Percentiles rank a stretch among this genome's conserved stretches.
phyloP scores from a whole-genome alignment of 805 yeast species.

The Ogataea haglerorum region DNA sequence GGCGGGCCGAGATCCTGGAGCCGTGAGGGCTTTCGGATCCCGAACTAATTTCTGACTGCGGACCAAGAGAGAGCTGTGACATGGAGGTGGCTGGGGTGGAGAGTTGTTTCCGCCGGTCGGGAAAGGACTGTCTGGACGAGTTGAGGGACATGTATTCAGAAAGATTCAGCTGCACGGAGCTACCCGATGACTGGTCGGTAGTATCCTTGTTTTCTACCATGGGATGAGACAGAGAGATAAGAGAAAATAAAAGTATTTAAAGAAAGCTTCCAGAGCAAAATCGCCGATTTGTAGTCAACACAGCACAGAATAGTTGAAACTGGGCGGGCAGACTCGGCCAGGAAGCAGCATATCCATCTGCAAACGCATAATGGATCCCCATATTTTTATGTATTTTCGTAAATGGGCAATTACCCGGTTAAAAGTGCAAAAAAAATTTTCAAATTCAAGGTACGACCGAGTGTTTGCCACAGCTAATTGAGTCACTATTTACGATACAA shows the following conservation, averaged over 20 bases:
- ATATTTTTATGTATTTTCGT: slow-evolving; percentile 3
- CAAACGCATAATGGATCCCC: slow-evolving; percentile 2
- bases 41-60: background rate
- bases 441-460: background rate
- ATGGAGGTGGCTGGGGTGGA: background rate
- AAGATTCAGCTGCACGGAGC: background rate
- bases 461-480: slow-evolving; percentile 4
- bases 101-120: background rate
- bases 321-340: background rate
- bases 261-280: too few species aligned
- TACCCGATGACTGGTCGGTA: background rate
- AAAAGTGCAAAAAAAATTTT: slow-evolving; percentile 4
- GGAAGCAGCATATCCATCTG: background rate
- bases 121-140: background rate
- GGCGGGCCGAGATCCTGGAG: background rate
- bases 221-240: background rate
- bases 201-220: background rate
- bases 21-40: background rate
- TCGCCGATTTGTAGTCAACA: too few species aligned
- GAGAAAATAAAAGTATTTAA: background rate
- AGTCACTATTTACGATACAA: background rate
- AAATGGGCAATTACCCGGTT: slow-evolving; percentile 10
- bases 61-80: background rate
- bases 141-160: background rate
- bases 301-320: background rate